Percentiles rank a stretch among this genome's conserved stretches.
phyloP scores from a whole-genome alignment of 306 rosid genomes.

The Carpinus fangiana region DNA sequence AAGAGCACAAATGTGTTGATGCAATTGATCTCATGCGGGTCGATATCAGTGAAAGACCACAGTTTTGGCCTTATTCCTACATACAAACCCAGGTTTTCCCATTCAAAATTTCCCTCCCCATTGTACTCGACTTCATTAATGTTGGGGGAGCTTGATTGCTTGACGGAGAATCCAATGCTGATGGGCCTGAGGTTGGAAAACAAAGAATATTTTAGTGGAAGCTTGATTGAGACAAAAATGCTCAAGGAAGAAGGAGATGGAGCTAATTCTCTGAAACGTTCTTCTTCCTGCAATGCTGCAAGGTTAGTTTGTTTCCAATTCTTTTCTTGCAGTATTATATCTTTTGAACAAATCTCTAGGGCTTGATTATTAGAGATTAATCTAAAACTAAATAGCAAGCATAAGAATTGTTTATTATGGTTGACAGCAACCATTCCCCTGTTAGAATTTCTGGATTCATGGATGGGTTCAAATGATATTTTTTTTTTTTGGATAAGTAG shows the following conservation, averaged over 20 bases:
- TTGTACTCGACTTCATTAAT: constrained; percentile 63
- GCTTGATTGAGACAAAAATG: constrained; percentile 69
- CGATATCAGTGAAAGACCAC: constrained; percentile 80
- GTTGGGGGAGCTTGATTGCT: constrained; percentile 70
- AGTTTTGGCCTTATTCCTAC: constrained; percentile 78
- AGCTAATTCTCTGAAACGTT: constrained; percentile 57
- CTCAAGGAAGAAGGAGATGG: constrained; percentile 51
- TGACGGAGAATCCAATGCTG: constrained; percentile 63
- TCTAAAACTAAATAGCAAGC: background rate
- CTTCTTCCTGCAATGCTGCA: constrained; percentile 81
- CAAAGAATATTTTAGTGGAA: constrained; percentile 87
- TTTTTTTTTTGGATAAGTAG: too few relatives aligned
- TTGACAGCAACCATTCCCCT: background rate
- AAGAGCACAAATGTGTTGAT: constrained; percentile 72
- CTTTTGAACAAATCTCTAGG: background rate
- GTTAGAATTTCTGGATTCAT: background rate
- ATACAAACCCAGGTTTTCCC: constrained; percentile 64
- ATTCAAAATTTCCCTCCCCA: constrained; percentile 73
- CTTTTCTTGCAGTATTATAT: constrained; percentile 13
- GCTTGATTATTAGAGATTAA: background rate
- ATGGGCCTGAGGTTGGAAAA: constrained; percentile 70
- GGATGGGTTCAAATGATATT: background rate
- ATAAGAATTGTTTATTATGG: background rate
- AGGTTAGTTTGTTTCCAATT: constrained; percentile 53
- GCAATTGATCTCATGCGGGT: constrained; percentile 93